A percentile compares a stretch with the other conserved stretches of the same genome.
phyloP scores from a whole-genome alignment of 257 asterid species.

The Coffea canephora region DNA sequence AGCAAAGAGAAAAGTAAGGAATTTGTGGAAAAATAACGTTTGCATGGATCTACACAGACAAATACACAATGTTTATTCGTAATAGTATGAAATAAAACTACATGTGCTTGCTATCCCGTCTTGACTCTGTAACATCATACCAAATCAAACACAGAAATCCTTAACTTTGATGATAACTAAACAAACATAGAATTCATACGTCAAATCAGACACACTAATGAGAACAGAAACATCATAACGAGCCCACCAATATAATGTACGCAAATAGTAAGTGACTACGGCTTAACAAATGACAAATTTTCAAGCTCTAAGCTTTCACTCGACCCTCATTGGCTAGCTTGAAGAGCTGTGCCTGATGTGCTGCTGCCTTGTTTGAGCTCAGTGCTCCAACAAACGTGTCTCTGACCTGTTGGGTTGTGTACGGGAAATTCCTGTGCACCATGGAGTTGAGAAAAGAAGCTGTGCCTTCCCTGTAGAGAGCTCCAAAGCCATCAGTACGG shows the following conservation, averaged over 20 bases:
- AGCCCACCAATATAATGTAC: slow-evolving; percentile 29
- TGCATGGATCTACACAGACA: neutral
- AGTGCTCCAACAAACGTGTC: slow-evolving; percentile 59
- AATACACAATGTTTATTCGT: neutral
- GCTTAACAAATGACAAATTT: slow-evolving; percentile 11
- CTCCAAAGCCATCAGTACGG: slow-evolving; percentile 64
- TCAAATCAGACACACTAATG: slow-evolving; percentile 12
- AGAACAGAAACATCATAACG: slow-evolving; percentile 13
- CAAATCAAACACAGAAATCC: slow-evolving; percentile 7
- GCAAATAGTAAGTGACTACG: slow-evolving; percentile 5
- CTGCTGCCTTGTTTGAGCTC: slow-evolving; percentile 68
- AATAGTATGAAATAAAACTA: slow-evolving; percentile 2
- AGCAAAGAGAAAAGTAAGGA: neutral
- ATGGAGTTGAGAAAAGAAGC: slow-evolving; percentile 89
- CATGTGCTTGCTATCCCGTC: neutral
- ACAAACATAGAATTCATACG: slow-evolving; percentile 23
- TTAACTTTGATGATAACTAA: neutral
- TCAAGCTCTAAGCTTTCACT: slow-evolving; percentile 40
- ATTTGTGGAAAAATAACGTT: neutral
- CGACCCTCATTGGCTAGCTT: slow-evolving; percentile 79
- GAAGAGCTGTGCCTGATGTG: slow-evolving; percentile 75
- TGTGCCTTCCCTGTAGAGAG: slow-evolving; percentile 91
- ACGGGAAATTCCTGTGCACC: slow-evolving; percentile 60
- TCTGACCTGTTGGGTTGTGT: slow-evolving; percentile 68
- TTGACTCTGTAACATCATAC: slow-evolving; percentile 7